phyloP scores from a whole-genome alignment of 75 land plant species.

The Pseudotsuga menziesii region DNA sequence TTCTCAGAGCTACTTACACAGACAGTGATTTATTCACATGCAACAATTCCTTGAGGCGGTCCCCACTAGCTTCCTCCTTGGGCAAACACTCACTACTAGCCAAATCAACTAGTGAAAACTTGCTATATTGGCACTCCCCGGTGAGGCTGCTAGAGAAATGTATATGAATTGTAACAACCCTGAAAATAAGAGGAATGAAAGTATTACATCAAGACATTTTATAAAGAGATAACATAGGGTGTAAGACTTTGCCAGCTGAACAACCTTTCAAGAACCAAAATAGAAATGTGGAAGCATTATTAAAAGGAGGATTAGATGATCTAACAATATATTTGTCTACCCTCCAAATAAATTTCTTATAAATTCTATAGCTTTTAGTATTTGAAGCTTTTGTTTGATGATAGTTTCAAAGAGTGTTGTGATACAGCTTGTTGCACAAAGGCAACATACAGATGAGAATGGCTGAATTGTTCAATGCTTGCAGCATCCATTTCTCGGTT shows the following conservation, averaged over 20 bases:
- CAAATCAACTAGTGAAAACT: conserved; percentile 90
- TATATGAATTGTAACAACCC: conserved; percentile 86
- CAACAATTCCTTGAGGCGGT: conserved; percentile 70
- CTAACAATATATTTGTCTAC: neutral
- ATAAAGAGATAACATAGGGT: neutral
- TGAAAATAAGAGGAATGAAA: conserved; percentile 21
- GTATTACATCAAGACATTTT: neutral
- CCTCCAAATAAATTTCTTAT: neutral
- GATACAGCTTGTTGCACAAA: neutral
- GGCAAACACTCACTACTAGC: conserved; percentile 80
- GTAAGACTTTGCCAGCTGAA: neutral
- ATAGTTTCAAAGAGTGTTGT: conserved; percentile 3
- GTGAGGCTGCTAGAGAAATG: conserved; percentile 60
- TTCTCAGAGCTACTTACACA: conserved; percentile 56
- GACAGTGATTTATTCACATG: conserved; percentile 94
- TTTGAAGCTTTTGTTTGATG: neutral
- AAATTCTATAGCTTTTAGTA: neutral
- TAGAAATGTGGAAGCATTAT: neutral
- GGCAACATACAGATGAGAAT: conserved; percentile 82
- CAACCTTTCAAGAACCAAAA: neutral
- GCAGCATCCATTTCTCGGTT: conserved; percentile 51
- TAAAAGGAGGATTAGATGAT: neutral
- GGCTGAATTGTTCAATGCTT: conserved; percentile 36
- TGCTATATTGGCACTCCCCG: conserved; percentile 73
- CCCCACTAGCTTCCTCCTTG: conserved; percentile 67